Conservation (phyloP, 2,329 filamentous ascomycete species). For the Aspergillus sclerotialis region DNA sequence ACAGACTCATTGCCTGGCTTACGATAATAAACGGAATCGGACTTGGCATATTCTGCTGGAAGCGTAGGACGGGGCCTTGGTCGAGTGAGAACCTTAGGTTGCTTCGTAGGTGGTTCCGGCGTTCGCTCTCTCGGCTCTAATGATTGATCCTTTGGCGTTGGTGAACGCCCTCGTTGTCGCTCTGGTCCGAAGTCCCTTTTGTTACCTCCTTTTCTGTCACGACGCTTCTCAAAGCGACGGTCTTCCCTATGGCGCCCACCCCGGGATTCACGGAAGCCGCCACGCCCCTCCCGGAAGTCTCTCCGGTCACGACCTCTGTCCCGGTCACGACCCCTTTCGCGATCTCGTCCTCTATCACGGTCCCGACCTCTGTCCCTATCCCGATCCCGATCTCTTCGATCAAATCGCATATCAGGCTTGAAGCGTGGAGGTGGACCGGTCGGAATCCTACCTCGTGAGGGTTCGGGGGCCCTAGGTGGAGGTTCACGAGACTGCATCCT, state of each 20-base stretch:
- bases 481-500: constrained; percentile 39
- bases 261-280: constrained; percentile 22
- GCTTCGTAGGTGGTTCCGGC: constrained; percentile 42
- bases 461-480: constrained; percentile 25
- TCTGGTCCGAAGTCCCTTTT: constrained; percentile 32
- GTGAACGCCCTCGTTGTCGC: constrained; percentile 43
- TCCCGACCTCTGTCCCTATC: constrained; percentile 30
- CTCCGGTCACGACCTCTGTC: constrained; percentile 21
- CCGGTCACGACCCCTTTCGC: constrained; percentile 18
- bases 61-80: constrained; percentile 66
- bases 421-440: constrained; percentile 31
- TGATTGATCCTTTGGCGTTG: constrained; percentile 25
- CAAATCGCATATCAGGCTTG: constrained; percentile 34
- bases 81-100: constrained; percentile 63
- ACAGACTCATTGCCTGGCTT: constrained; percentile 98
- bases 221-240: constrained; percentile 33
- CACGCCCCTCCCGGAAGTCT: constrained; percentile 24
- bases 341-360: constrained; percentile 20
- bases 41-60: constrained; percentile 63
- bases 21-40: constrained; percentile 86
- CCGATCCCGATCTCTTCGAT: constrained; percentile 37
- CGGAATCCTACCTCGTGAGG: constrained; percentile 32
- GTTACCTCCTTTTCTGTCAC: constrained; percentile 32
- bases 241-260: constrained; percentile 29
- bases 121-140: constrained; percentile 43